Base-by-base conservation (phyloP, 129 eudicot genomes). In the Apium graveolens region DNA sequence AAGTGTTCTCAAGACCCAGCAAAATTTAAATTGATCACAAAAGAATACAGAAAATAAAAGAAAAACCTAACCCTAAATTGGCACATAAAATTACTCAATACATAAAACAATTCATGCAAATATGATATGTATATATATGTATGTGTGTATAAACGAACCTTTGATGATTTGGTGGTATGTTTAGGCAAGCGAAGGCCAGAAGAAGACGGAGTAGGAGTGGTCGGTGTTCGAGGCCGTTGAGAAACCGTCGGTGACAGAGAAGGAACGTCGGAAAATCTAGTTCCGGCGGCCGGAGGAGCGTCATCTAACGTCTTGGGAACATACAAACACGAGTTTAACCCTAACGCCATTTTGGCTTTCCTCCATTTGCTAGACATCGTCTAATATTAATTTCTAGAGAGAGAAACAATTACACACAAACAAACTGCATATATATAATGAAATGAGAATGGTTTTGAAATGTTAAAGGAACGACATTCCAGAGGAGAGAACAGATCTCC, bases 171-270 rank as follows among this genome's bases (percentile, higher is more conserved):
- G 80, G 79, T 37, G 51, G 82, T 85, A 76, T 89, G 83, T 70
- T 91, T 89, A 1, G 96, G 86, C 78, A 86, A 73, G 72, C 66
- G 88, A 48, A 91, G 97, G 63, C 98, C 98, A 43, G 98, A 93
- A 42, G 98, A 93, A 2, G 98, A 93, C 21, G 98, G 98, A 70
- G 92, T 87, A 27, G 97, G 98, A 9, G 98, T 93, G 20, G 88
- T 83, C 26, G 97, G 92, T 92, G 86, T 89, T 32, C 74, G 80
- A 38, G 62, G 86, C 17, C 75, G 80, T 13, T 76, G 80, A 76
- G 88, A 77, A 11, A 14, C 5, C n/a, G 39, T n/a, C 77, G 77
- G 87, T 75, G 78, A 82, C 80, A 72, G 68, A 27, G 39, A 81
- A 78, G 39, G 74, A 42, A 70, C 78, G 70, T 76, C 82, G 72